phyloP scores from a whole-genome alignment of 2,329 filamentous ascomycete species.

The Aspergillus caelatus region DNA sequence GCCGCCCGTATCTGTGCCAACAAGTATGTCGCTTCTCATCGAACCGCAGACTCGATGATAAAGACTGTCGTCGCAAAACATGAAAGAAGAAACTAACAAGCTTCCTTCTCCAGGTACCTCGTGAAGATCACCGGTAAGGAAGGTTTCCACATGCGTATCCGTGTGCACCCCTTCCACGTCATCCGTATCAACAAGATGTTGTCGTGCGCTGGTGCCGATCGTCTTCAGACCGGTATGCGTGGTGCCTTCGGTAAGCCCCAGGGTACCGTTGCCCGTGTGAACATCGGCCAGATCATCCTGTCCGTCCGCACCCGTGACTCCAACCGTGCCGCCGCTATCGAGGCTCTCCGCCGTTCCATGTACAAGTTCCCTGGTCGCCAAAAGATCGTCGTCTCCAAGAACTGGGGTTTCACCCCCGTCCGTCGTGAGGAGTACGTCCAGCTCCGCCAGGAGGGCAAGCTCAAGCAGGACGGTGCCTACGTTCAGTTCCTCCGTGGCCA shows the following conservation, averaged over 20 bases:
- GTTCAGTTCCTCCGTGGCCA: slow-evolving; percentile 98
- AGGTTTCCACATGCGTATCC: slow-evolving; percentile 71
- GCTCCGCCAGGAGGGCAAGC: slow-evolving; percentile 88
- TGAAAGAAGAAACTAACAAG: slow-evolving; percentile 1
- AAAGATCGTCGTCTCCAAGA: slow-evolving; percentile 99
- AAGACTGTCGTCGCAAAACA: neutral
- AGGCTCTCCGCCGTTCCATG: slow-evolving; percentile 98
- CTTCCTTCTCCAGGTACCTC: slow-evolving; percentile 56
- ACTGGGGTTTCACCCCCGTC: slow-evolving; percentile 99
- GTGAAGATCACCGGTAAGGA: slow-evolving; percentile 71
- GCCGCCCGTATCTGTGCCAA: slow-evolving; percentile 99
- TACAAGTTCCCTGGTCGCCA: slow-evolving; percentile 99
- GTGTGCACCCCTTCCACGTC: slow-evolving; percentile 99
- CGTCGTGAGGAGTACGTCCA: slow-evolving; percentile 96
- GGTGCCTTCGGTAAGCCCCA: slow-evolving; percentile 99
- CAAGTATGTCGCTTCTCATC: slow-evolving; percentile 65
- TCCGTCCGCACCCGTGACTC: slow-evolving; percentile 95
- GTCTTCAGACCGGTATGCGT: slow-evolving; percentile 99
- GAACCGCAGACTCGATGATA: slow-evolving; percentile 25
- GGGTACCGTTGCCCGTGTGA: slow-evolving; percentile 98
- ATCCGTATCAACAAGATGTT: slow-evolving; percentile 99
- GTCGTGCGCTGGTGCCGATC: slow-evolving; percentile 99
- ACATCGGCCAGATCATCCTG: slow-evolving; percentile 99
- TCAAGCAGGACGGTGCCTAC: slow-evolving; percentile 98
- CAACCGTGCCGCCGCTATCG: slow-evolving; percentile 88